phyloP scores from a whole-genome alignment of 345 rosid species.

The Corymbia maculata region DNA sequence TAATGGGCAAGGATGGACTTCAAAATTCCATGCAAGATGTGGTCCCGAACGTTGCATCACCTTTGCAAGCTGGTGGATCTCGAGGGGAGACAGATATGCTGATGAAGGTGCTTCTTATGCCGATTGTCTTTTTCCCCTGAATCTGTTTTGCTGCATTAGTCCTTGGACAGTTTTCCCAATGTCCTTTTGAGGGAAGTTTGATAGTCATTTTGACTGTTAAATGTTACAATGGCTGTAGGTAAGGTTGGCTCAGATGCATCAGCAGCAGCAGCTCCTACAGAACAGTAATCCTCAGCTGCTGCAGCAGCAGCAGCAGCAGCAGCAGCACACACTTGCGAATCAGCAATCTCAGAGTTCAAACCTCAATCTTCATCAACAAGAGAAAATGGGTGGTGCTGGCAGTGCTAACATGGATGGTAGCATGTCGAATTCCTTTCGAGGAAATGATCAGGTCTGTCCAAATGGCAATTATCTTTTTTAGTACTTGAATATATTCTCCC shows the following conservation, averaged over 20 bases:
- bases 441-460: slow-evolving; percentile 86
- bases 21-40: slow-evolving; percentile 63
- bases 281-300: neutral
- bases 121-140: neutral
- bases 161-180: neutral
- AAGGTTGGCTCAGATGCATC: neutral
- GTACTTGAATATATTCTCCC: neutral
- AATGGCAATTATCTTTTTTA: neutral
- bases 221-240: neutral
- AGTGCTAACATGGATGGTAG: slow-evolving; percentile 69
- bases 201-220: neutral
- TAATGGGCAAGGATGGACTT: slow-evolving; percentile 73
- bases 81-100: slow-evolving; percentile 62
- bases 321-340: neutral
- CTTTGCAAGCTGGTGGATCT: slow-evolving; percentile 55
- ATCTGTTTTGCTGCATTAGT: neutral
- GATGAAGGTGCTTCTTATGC: slow-evolving; percentile 38
- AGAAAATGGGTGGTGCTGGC: slow-evolving; percentile 71
- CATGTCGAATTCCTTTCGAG: slow-evolving; percentile 88
- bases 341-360: slow-evolving; percentile 5
- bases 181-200: neutral
- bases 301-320: slow-evolving; percentile 1
- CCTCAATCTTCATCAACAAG: slow-evolving; percentile 72
- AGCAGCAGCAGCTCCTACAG: neutral
- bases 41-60: slow-evolving; percentile 57